Evolutionary conservation across 139 green algal genomes (phyloP), one percentile per base, ranked within the genome.

Genomic region (Chlamydomonas sp.): DNA sequence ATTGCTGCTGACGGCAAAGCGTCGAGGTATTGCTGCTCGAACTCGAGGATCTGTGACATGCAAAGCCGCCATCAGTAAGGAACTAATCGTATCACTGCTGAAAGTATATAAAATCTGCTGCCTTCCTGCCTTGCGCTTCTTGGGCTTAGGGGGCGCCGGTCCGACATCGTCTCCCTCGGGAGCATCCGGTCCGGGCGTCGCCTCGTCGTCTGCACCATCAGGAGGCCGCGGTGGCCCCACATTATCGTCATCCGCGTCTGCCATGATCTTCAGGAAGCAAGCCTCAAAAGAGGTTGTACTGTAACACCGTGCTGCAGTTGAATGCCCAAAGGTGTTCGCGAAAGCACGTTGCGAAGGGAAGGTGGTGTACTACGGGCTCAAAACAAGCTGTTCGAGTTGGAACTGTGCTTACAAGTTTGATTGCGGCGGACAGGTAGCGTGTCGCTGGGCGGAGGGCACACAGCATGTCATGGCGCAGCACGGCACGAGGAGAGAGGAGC

Each of bases 11-110:
- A 90, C 0, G 97, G 97, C 76, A 99, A 87, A 0, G 90, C 89
- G 18, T 95, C 88, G 82, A 98, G 78, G 80, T 97, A 97, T 58
- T 96, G 91, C 79, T 92, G 78, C 90, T 97, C 95, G 86, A 97
- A 96, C 72, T 94, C 90, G 63, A 98, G 84, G 62, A 96, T 91
- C 95, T 98, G 90, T 64, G 80, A 0, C 15, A 59, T 3, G 2
- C 1, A 61, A 7, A 58, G 0, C 10, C 2, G 5, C n/a, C 6
- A 20, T 69, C 60, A 89, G 18, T 12, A 58, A 2, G 17, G 10
- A 16, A 31, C 15, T 12, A 60, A 60, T 49, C 68, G 18, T 57
- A 49, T 68, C 2, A 16, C 15, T 66, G 57, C 64, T 75, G 15
- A 88, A 1, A 49, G 31, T 64, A 8, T 18, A 68, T 31, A 60